A percentile compares a stretch with the other conserved stretches of the same genome.
Evolutionary conservation across 2,329 filamentous ascomycete genomes (phyloP).

Genomic region (Huntiella moniliformis): DNA sequence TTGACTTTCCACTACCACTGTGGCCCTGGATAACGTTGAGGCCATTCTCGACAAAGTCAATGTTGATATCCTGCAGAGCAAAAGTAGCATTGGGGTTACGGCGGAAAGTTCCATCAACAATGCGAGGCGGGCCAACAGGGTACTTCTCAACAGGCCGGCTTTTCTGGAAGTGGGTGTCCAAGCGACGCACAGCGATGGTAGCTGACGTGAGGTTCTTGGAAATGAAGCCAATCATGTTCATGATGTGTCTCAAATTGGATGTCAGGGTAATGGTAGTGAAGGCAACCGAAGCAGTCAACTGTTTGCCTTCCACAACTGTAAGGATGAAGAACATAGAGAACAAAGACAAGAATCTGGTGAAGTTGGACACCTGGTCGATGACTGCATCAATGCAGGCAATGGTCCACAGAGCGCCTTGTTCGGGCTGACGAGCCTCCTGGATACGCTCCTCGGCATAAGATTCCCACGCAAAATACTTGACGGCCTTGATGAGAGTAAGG

Average conservation of each 20-base stretch:
- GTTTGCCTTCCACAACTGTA: conserved; percentile 27
- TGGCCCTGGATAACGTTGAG: conserved; percentile 35
- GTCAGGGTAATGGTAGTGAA: conserved; percentile 38
- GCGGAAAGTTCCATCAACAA: conserved; percentile 28
- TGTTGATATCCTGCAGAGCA: conserved; percentile 26
- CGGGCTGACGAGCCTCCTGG: conserved; percentile 27
- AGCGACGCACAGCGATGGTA: conserved; percentile 28
- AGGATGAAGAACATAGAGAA: conserved; percentile 36
- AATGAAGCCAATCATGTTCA: conserved; percentile 15
- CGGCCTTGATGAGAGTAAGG: conserved; percentile 34
- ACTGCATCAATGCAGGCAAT: conserved; percentile 28
- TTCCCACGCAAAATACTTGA: conserved; percentile 46
- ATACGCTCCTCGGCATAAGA: conserved; percentile 32
- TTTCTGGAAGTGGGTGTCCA: conserved; percentile 35
- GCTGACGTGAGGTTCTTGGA: conserved; percentile 25
- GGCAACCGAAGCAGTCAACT: conserved; percentile 35
- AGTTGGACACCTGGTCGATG: conserved; percentile 30
- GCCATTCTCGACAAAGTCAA: conserved; percentile 33
- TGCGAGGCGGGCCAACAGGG: conserved; percentile 28
- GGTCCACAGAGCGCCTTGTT: conserved; percentile 36
- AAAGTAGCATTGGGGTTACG: conserved; percentile 33
- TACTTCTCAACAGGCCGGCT: conserved; percentile 29
- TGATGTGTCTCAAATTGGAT: conserved; percentile 32
- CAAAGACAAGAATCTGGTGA: conserved; percentile 32
- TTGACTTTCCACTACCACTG: conserved; percentile 39